Conservation (phyloP, 192 early-diverging fungal species). For the Spizellomyces punctatus region DNA sequence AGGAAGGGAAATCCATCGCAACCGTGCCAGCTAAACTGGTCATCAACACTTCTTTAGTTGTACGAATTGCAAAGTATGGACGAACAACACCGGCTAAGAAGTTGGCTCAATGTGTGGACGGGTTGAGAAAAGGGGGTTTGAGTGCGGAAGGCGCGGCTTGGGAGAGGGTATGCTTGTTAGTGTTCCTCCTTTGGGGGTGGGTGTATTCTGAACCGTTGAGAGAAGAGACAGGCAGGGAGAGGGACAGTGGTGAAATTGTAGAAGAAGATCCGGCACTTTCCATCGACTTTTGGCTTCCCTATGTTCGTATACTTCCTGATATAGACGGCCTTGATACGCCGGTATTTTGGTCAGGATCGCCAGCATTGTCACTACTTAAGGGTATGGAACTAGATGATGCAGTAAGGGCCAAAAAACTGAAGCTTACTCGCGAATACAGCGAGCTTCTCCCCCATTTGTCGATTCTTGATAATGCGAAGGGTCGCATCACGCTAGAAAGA, state of each 20-base stretch:
- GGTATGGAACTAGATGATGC: constrained; percentile 58
- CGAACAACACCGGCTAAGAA: not conserved
- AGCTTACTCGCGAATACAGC: constrained; percentile 51
- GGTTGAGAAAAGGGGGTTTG: not conserved
- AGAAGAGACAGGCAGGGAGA: too few species aligned
- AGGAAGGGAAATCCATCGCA: constrained; percentile 5
- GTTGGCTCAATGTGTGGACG: constrained; percentile 8
- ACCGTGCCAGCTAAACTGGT: constrained; percentile 23
- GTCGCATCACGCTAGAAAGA: constrained; percentile 39
- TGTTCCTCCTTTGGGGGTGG: constrained; percentile 26
- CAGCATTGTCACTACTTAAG: constrained; percentile 43
- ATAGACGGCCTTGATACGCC: constrained; percentile 41
- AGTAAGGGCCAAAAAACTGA: constrained; percentile 50
- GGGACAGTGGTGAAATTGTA: not conserved
- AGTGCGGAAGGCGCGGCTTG: not conserved
- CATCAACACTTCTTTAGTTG: constrained; percentile 10
- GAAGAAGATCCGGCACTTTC: constrained; percentile 3
- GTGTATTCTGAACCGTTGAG: not conserved
- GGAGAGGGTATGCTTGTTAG: constrained; percentile 20
- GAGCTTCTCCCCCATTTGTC: constrained; percentile 21
- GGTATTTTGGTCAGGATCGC: constrained; percentile 41
- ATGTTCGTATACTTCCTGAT: constrained; percentile 61
- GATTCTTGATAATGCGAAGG: constrained; percentile 6
- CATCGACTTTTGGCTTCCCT: constrained; percentile 46
- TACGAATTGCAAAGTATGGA: constrained; percentile 13